Evolutionary conservation across 2,329 filamentous ascomycete species (phyloP).

Genomic region (Hirsutella rhossiliensis): DNA sequence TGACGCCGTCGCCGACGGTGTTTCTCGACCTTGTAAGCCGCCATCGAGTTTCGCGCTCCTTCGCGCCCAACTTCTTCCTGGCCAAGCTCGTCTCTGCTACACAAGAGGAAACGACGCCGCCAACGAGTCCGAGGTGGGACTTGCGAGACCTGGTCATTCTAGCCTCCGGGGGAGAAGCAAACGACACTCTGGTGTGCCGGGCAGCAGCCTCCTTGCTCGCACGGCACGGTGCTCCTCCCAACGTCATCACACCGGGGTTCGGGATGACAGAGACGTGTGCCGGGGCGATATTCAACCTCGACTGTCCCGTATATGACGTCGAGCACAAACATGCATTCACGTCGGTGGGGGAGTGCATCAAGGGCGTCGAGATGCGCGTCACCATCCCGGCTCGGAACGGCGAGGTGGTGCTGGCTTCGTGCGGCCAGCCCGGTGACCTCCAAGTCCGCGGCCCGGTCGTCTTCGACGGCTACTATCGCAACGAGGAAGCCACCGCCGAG

Average conservation of each 20-base stretch:
- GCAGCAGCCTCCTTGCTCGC: constrained; percentile 15
- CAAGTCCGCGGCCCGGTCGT: constrained; percentile 47
- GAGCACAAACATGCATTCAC: constrained; percentile 23
- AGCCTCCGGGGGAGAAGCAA: constrained; percentile 34
- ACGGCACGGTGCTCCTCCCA: constrained; percentile 15
- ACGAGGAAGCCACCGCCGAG: constrained; percentile 41
- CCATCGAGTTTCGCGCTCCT: constrained; percentile 29
- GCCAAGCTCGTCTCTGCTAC: constrained; percentile 14
- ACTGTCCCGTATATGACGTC: constrained; percentile 22
- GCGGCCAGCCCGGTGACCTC: constrained; percentile 42
- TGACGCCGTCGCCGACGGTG: constrained; percentile 22
- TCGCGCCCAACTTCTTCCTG: constrained; percentile 28
- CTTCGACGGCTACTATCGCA: constrained; percentile 53
- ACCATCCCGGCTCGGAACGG: neutral
- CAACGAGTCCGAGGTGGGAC: neutral
- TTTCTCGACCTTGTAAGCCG: constrained; percentile 27
- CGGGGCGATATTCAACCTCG: constrained; percentile 28
- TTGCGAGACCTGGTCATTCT: constrained; percentile 17
- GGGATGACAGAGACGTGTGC: constrained; percentile 43
- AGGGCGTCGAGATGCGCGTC: constrained; percentile 26
- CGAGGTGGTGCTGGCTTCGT: no score
- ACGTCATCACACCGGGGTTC: constrained; percentile 28
- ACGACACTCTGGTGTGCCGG: constrained; percentile 20
- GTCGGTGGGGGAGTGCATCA: constrained; percentile 24
- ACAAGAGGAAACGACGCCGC: no score